phyloP scores from a whole-genome alignment of 805 yeast species.

The Torulaspora franciscae region DNA sequence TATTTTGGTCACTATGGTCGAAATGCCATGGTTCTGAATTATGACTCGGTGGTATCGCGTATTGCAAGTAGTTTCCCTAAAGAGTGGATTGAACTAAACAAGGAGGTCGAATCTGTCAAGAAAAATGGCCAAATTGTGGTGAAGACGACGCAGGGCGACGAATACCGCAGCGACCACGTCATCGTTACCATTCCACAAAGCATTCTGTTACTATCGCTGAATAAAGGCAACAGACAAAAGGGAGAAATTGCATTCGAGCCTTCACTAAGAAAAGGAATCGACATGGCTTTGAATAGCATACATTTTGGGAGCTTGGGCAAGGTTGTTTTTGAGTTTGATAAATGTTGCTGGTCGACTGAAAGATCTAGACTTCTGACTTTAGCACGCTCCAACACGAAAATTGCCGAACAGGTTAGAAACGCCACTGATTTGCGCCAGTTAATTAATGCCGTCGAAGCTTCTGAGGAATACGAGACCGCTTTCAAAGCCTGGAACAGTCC shows the following conservation, averaged over 20 bases:
- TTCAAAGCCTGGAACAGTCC: conserved; percentile 49
- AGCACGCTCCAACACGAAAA: conserved; percentile 29
- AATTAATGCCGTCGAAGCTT: conserved; percentile 8
- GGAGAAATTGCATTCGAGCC: conserved; percentile 57
- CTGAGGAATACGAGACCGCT: conserved; percentile 2
- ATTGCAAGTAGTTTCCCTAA: conserved; percentile 40
- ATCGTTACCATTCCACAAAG: conserved; percentile 79
- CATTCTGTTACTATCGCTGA: conserved; percentile 44
- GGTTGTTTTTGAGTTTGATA: conserved; percentile 61
- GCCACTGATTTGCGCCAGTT: conserved; percentile 20
- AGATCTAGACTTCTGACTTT: conserved; percentile 47
- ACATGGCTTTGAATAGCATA: conserved; percentile 43
- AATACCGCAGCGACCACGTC: conserved; percentile 46
- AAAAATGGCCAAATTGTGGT: conserved; percentile 33
- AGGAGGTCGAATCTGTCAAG: conserved; percentile 39
- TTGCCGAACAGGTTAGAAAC: conserved; percentile 20
- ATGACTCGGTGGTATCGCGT: conserved; percentile 47
- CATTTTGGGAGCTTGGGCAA: conserved; percentile 71
- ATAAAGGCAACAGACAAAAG: conserved; percentile 10
- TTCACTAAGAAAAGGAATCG: conserved; percentile 44
- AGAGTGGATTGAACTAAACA: conserved; percentile 38
- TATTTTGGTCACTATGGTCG: conserved; percentile 72
- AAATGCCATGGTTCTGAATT: conserved; percentile 61
- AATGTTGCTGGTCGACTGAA: conserved; percentile 54
- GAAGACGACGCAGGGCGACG: conserved; percentile 34